Base-by-base conservation (phyloP, 495 filamentous ascomycete species). In the Echria macrotheca region DNA sequence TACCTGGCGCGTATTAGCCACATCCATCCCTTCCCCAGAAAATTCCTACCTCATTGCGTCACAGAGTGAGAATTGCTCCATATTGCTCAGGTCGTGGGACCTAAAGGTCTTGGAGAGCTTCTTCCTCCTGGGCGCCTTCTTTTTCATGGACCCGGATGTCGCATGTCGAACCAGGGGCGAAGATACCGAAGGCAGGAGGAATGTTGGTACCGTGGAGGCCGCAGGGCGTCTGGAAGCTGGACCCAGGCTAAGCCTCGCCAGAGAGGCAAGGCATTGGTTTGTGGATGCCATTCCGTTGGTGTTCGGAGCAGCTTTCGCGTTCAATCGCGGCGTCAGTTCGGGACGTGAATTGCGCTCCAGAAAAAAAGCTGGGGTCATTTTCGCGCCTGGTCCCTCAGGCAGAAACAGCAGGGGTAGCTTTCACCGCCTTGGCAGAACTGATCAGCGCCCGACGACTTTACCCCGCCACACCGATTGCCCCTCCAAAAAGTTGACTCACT, bases 11-110 rank as follows among this genome's bases (percentile, higher is more conserved):
- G 3, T 15, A 25, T 37, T 2, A 41, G 22, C 19, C 19, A 1
- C 4, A n/a, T 14, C 21, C 21, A 5, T 7, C 26, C 21, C 17
- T 4, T 12, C 29, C 29, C 18, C n/a, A 21, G 7, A 9, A 17
- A 22, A 21, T 44, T 26, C 41, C 18, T 78, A 91, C 87, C 91
- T 80, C 83, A 98, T 94, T 5, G 93, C 93, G 73, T 98, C 93
- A 55, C 86, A 86, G 9, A 98, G 76, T 4, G 87, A 76, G 62
- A 81, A 93, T 54, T 87, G 81, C 28, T 87, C 60, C 70, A 54
- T 81, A 69, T 54, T 77, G 56, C 72, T 19, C 64, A 74, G 64
- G 79, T 96, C 51, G 74, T 79, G 51, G 66, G 77, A 45, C 75
- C 75, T 46, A 50, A 63, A 70, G 0, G 70, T 68, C 66, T 86